phyloP scores from a whole-genome alignment of 345 rosid genomes.

The Laguncularia racemosa region DNA sequence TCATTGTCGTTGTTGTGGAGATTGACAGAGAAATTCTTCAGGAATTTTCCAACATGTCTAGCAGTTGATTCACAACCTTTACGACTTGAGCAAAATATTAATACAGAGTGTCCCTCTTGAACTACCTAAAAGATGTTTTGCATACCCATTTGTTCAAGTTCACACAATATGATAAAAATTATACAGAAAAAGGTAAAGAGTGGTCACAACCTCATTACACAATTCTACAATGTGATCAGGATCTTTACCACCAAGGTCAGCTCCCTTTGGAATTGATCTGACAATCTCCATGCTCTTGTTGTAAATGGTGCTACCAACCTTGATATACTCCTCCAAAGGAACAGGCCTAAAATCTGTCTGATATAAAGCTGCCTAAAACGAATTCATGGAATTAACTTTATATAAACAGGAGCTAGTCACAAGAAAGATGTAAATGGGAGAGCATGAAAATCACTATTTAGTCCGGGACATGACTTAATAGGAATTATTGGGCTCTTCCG shows the following conservation, averaged over 20 bases:
- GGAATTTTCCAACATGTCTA: conserved; percentile 68
- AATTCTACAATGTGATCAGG: conserved; percentile 92
- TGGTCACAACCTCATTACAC: conserved; percentile 72
- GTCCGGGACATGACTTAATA: too few species aligned
- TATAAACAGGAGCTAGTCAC: not conserved
- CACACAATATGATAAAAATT: conserved; percentile 1
- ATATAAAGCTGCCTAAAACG: conserved; percentile 78
- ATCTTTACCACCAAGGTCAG: conserved; percentile 83
- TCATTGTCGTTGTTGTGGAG: conserved; percentile 39
- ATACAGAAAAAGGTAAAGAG: conserved; percentile 6
- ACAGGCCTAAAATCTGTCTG: conserved; percentile 95
- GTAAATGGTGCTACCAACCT: conserved; percentile 82
- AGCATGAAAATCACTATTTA: not conserved
- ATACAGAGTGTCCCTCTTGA: conserved; percentile 91
- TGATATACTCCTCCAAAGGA: conserved; percentile 85
- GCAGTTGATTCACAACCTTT: conserved; percentile 99
- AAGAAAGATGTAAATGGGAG: not conserved
- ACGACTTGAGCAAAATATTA: conserved; percentile 94
- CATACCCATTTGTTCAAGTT: conserved; percentile 2
- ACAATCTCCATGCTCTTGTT: conserved; percentile 69
- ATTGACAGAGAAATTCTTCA: conserved; percentile 45
- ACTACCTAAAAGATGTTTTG: conserved; percentile 50
- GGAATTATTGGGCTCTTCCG: too few species aligned
- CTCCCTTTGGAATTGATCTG: conserved; percentile 64
- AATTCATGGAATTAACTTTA: conserved; percentile 3